These are phyloP conservation scores for Aspergillus texensis DNA, from an alignment of 2,329 filamentous ascomycete species.

Conservation along the genomic window DNA sequence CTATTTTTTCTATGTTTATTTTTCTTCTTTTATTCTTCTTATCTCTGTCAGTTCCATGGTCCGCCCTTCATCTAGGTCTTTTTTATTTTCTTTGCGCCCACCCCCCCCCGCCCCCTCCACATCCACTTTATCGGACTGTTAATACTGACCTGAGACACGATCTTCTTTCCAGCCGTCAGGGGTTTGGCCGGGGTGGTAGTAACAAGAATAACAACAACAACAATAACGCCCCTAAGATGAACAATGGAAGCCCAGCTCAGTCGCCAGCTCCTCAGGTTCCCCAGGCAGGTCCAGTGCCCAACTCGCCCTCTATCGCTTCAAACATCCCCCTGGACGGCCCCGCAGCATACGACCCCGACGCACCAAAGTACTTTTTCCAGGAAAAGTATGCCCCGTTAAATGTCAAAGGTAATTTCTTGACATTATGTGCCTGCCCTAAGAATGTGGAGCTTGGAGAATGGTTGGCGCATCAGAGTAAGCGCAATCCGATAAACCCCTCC, in stretches of 20 bases:
- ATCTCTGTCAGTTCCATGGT: no score
- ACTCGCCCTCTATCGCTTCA: constrained; percentile 44
- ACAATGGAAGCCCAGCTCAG: constrained; percentile 35
- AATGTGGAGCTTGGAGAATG: constrained; percentile 94
- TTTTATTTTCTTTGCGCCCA: no score
- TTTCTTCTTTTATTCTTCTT: no score
- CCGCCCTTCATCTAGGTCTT: no score
- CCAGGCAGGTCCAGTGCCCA: constrained; percentile 35
- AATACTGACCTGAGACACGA: constrained; percentile 31
- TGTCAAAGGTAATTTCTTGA: constrained; percentile 97
- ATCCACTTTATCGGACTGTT: constrained; percentile 14
- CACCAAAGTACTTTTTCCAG: constrained; percentile 55
- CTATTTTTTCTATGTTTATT: no score
- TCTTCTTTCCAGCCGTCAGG: constrained; percentile 46
- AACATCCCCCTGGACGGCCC: constrained; percentile 40
- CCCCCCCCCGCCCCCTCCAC: background rate
- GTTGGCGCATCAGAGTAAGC: constrained; percentile 88
- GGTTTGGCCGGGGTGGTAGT: constrained; percentile 51
- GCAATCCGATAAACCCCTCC: constrained; percentile 1
- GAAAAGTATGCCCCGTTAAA: constrained; percentile 73
- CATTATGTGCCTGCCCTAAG: constrained; percentile 86
- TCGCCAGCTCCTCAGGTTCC: constrained; percentile 33
- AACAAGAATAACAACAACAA: constrained; percentile 43
- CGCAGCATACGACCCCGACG: constrained; percentile 42
- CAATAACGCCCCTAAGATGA: constrained; percentile 44